Base-by-base conservation (phyloP, 1,139 yeast species). In the Geotrichum fermentans region DNA sequence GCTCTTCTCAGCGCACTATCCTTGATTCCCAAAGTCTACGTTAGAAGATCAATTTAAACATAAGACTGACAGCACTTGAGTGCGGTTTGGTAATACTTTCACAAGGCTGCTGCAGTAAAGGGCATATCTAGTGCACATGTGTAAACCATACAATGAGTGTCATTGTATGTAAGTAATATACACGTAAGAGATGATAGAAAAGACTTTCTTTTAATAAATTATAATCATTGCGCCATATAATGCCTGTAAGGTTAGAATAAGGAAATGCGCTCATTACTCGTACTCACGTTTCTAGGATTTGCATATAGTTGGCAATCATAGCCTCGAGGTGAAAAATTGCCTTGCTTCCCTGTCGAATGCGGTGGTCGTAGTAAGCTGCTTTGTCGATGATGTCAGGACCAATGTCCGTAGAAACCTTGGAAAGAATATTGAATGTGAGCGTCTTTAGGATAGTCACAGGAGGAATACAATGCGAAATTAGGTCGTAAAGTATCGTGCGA, bases 241-340 rank as follows among this genome's bases (percentile, higher is more conserved):
- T 35, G 39, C 46, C 40, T 43, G 8, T 14, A 22, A 20, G 14
- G 35, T 36, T 28, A 40, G 35, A 6, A 40, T 2, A 22, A 16
- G 3, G 4, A 18, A 21, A 16, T 24, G 16, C 13, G 18, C 16
- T 13, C 10, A 32, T 8, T n/a, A 16, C 13, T n/a, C 22, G 24
- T 17, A 38, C 34, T 38, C 30, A 42, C 46, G 60, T 61, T 56
- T 76, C 80, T 43, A 80, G 60, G 4, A 73, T 72, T 38, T 83
- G 80, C 97, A 92, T 92, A 1, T 81, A 79, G 62, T 79, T 83
- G 0, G 97, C 97, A 16, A 86, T 79, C 64, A 88, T 92, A 1
- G 97, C 98, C 68, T 92, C 99, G 52, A 92, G 71, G 66, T 92
- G 99, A 67, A 88, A 92, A 14, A 92, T 92, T 40, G 92, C 85